Base-by-base conservation (phyloP, 192 early-diverging fungal species). In the Backusella circina region DNA sequence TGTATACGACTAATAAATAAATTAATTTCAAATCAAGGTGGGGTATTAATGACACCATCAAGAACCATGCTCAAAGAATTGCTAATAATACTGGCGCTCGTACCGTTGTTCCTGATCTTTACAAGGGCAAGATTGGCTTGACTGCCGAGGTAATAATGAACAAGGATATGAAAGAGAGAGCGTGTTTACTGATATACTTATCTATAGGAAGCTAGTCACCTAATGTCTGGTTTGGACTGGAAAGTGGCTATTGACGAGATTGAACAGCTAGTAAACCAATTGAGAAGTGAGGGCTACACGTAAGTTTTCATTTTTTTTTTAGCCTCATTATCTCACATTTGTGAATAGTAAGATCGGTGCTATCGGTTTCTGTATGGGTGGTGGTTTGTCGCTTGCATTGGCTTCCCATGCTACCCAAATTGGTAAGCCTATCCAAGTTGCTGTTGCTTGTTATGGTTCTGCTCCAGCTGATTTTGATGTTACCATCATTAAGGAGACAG, bases 331-430 rank as follows among this genome's bases (percentile, higher is more conserved):
- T 1, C 10, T 54, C 9, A 23, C 9, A 54, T 61, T 61, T 61
- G 8, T 61, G 54, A 70, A 3, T 72, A 70, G 84, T 23, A 80
- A 85, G 65, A 79, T 87, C 36, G 86, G 79, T 1, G 68, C 80
- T 9, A 68, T 85, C 23, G 86, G 86, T 26, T 87, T 87, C 75
- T 87, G 84, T 71, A 87, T 87, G 84, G 86, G 86, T 47, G 86
- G 86, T 73, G 83, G 79, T 13, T 39, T 86, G 8, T 75, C 71
- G 1, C 68, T 87, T 69, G 84, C 86, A 23, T 39, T 85, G 28
- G 80, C 84, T 38, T 70, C 77, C 15, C 72, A 76, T 64, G 72
- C 85, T 44, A 37, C 74, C 1, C 44, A 67, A 23, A 74, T 72
- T 2, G 30, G 67, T 18, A 66, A 80, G 12, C 79, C 81, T 67